A percentile compares a stretch with the other conserved stretches of the same genome.
Evolutionary conservation across 2,329 filamentous ascomycete species (phyloP).

Genomic region (Fulvia fulva): DNA sequence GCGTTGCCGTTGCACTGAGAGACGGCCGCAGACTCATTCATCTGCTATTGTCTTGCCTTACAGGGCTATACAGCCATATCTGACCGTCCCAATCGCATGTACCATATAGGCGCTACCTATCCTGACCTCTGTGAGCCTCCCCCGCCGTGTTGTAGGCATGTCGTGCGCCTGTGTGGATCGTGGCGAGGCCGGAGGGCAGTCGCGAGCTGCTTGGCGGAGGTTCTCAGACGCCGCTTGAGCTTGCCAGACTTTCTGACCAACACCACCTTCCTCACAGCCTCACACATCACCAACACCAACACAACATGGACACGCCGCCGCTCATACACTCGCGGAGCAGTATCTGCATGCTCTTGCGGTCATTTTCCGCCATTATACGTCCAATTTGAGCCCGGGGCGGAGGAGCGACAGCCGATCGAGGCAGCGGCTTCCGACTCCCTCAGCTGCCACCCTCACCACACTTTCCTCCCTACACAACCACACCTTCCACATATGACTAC

Average conservation of each 20-base stretch:
- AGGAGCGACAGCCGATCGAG: conserved; percentile 2
- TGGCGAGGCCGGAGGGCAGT: not conserved
- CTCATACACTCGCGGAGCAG: not conserved
- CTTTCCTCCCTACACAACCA: not conserved
- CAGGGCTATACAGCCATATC: not conserved
- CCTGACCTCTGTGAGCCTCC: not conserved
- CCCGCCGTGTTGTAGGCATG: not conserved
- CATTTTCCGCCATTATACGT: conserved; percentile 1
- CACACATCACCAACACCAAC: not conserved
- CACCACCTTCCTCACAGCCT: not conserved
- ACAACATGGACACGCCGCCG: not conserved
- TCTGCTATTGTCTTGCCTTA: not conserved
- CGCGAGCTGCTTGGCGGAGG: not conserved
- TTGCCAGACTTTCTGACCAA: conserved; percentile 1
- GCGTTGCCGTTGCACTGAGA: not conserved
- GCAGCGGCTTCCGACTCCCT: not conserved
- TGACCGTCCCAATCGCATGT: not conserved
- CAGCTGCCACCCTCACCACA: not conserved
- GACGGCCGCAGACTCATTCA: not conserved
- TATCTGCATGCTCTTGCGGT: not conserved
- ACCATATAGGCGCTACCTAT: not conserved
- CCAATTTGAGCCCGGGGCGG: not conserved
- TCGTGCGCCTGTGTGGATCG: not conserved
- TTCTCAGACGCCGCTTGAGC: not conserved
- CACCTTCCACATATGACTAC: not conserved